phyloP scores from a whole-genome alignment of 805 yeast genomes.

The Clavispora santaluciae region DNA sequence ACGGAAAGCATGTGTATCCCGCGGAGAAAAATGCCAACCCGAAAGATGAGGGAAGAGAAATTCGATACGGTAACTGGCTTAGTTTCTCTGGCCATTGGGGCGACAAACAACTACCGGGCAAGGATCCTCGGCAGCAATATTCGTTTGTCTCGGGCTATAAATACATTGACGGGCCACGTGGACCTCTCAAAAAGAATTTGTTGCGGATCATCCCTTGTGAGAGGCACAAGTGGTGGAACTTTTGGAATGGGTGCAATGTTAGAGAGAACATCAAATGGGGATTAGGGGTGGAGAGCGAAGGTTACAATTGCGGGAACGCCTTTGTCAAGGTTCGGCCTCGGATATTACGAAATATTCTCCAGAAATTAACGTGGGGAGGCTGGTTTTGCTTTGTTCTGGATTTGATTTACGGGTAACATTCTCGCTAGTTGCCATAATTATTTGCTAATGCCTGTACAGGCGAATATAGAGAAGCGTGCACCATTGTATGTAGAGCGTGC shows the following conservation, averaged over 20 bases:
- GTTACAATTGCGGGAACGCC: slow-evolving; percentile 71
- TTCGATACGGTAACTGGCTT: slow-evolving; percentile 69
- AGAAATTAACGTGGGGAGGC: slow-evolving; percentile 58
- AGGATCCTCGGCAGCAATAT: slow-evolving; percentile 79
- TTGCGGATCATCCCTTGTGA: slow-evolving; percentile 72
- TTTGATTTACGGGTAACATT: slow-evolving; percentile 37
- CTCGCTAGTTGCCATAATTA: not conserved
- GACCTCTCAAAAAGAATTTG: slow-evolving; percentile 80
- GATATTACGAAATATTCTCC: slow-evolving; percentile 45
- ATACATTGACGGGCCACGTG: slow-evolving; percentile 89
- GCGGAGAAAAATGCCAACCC: slow-evolving; percentile 37
- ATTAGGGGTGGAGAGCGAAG: slow-evolving; percentile 83
- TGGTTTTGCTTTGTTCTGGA: slow-evolving; percentile 53
- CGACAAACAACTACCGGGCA: slow-evolving; percentile 58
- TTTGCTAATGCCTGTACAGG: not conserved
- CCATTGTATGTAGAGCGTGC: not conserved
- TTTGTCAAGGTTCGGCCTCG: slow-evolving; percentile 50
- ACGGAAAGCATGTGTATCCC: slow-evolving; percentile 50
- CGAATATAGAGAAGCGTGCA: not conserved
- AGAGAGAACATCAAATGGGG: slow-evolving; percentile 74
- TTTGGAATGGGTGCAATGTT: slow-evolving; percentile 77
- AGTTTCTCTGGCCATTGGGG: slow-evolving; percentile 86
- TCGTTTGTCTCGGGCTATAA: slow-evolving; percentile 81
- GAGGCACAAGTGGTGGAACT: slow-evolving; percentile 88
- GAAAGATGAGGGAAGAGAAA: slow-evolving; percentile 49